phyloP scores from a whole-genome alignment of 2,329 filamentous ascomycete genomes.

The Diplodia intermedia region DNA sequence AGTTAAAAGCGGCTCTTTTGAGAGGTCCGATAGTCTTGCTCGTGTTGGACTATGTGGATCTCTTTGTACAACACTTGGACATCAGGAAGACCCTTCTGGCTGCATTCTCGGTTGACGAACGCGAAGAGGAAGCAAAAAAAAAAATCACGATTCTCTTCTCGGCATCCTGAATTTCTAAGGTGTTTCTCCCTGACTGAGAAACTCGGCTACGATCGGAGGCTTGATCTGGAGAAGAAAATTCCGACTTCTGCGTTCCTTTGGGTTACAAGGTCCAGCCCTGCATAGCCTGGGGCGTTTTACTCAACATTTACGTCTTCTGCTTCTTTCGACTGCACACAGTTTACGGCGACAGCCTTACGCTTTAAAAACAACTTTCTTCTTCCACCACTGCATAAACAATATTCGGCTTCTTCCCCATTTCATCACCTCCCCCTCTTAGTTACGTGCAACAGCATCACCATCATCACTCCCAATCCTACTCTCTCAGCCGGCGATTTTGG shows the following conservation, averaged over 20 bases:
- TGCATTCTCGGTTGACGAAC: background rate
- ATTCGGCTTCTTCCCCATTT: background rate
- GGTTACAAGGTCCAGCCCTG: constrained; percentile 20
- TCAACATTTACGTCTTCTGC: background rate
- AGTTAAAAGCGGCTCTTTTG: background rate
- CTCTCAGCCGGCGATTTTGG: background rate
- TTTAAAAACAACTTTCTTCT: constrained; percentile 12
- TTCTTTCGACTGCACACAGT: constrained; percentile 27
- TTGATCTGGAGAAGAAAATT: background rate
- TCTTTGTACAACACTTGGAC: constrained; percentile 28
- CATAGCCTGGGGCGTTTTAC: constrained; percentile 17
- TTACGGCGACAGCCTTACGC: background rate
- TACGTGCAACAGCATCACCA: background rate
- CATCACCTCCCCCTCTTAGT: background rate
- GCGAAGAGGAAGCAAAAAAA: constrained; percentile 10
- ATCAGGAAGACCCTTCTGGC: constrained; percentile 14
- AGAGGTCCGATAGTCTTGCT: background rate
- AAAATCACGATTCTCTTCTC: constrained; percentile 1
- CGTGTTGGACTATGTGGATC: constrained; percentile 8
- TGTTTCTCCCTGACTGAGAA: background rate
- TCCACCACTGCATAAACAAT: constrained; percentile 20
- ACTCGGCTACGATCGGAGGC: background rate
- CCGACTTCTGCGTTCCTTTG: constrained; percentile 3
- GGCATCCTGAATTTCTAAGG: constrained; percentile 12
- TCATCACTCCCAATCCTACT: background rate